Conservation (phyloP, 371 early-diverging fungal genomes). For the Lichtheimia ornata region DNA sequence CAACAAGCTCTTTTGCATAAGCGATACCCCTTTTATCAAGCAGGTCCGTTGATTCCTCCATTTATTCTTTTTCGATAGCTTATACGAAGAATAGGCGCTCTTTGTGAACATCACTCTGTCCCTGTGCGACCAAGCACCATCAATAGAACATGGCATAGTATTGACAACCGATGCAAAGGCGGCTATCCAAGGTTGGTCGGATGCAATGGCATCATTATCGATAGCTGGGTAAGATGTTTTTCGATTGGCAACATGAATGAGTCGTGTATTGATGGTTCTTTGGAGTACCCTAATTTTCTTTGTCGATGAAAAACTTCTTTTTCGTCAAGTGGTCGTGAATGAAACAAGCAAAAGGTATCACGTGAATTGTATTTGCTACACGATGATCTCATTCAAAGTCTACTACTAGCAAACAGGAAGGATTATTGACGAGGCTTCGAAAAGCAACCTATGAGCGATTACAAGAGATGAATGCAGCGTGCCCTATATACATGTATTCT, state of each 20-base stretch:
- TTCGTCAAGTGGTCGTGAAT: constrained; percentile 2
- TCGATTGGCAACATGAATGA: background rate
- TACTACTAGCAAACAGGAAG: constrained; percentile 1
- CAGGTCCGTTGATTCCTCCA: background rate
- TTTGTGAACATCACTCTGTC: constrained; percentile 8
- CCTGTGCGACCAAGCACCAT: background rate
- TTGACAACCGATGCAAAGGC: constrained; percentile 4
- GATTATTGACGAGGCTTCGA: constrained; percentile 4
- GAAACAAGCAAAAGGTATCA: background rate
- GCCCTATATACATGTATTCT: constrained; percentile 16
- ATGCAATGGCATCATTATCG: constrained; percentile 1
- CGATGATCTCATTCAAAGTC: background rate
- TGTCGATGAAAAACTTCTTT: constrained; percentile 14
- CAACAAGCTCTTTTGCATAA: constrained; percentile 12
- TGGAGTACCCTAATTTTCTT: constrained; percentile 14
- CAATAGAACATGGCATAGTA: constrained; percentile 3
- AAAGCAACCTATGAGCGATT: background rate
- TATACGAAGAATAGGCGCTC: constrained; percentile 6
- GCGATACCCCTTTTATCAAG: constrained; percentile 11
- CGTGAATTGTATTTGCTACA: background rate
- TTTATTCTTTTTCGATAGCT: background rate
- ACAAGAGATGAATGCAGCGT: background rate
- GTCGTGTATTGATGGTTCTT: background rate
- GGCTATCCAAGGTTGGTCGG: constrained; percentile 13
- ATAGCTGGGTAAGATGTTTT: constrained; percentile 2